phyloP scores from a whole-genome alignment of 2,329 filamentous ascomycete genomes.

The Tolypocladium nubicola region DNA sequence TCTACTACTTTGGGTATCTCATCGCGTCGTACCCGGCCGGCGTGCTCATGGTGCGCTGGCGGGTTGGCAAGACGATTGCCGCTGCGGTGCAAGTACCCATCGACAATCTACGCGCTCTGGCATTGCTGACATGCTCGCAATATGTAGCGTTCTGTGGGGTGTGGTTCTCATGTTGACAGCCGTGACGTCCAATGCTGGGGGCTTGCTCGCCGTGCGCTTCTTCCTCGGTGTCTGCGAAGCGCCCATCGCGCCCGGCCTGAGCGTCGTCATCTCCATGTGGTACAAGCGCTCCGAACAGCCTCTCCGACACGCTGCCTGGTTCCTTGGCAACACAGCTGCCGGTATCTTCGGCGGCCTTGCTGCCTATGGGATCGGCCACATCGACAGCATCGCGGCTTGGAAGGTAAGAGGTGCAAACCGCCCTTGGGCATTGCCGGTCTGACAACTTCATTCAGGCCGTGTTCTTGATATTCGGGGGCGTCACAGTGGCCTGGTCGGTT shows the following conservation, averaged over 20 bases:
- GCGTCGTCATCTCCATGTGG: conserved; percentile 21
- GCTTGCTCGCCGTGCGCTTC: conserved; percentile 19
- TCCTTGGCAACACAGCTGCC: conserved; percentile 19
- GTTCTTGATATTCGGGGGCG: conserved; percentile 13
- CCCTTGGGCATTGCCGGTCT: neutral
- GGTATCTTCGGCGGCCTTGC: conserved; percentile 17
- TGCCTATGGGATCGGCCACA: conserved; percentile 19
- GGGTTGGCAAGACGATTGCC: conserved; percentile 16
- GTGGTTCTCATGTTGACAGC: conserved; percentile 32
- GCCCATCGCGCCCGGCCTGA: conserved; percentile 17
- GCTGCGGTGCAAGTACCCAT: conserved; percentile 7
- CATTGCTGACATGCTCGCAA: too few relatives aligned
- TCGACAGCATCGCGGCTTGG: conserved; percentile 8
- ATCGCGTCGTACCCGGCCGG: conserved; percentile 15
- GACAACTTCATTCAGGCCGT: conserved; percentile 3
- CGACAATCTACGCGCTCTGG: too few relatives aligned
- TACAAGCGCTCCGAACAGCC: conserved; percentile 19
- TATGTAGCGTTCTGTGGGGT: conserved; percentile 19
- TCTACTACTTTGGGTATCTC: conserved; percentile 43
- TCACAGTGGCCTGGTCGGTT: conserved; percentile 11
- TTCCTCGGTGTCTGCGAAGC: conserved; percentile 22
- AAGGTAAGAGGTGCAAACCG: conserved; percentile 11
- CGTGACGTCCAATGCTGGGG: conserved; percentile 16
- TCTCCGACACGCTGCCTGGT: conserved; percentile 20
- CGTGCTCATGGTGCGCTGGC: conserved; percentile 13